Evolutionary conservation across 2,329 filamentous ascomycete species (phyloP).

Genomic region (Fusarium robinianum): DNA sequence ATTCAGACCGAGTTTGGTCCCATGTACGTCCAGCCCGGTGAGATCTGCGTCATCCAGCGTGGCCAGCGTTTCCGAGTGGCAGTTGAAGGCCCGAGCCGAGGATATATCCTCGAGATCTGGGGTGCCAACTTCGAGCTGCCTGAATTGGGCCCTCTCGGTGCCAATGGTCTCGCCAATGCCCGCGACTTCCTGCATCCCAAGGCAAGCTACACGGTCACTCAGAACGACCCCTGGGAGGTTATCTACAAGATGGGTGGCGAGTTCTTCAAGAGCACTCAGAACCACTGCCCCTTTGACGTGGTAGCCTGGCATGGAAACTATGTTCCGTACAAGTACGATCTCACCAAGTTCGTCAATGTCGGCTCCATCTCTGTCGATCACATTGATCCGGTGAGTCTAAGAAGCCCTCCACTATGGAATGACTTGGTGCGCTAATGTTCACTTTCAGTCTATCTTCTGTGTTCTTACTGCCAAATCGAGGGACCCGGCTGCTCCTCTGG

Average conservation of each 20-base stretch:
- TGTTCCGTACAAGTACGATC: conserved; percentile 61
- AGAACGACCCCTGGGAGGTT: conserved; percentile 59
- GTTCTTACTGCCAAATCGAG: conserved; percentile 64
- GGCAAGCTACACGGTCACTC: conserved; percentile 59
- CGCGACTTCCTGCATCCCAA: conserved; percentile 68
- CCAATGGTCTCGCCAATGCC: conserved; percentile 67
- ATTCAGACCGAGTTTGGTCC: conserved; percentile 71
- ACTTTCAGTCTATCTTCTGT: conserved; percentile 65
- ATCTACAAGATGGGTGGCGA: conserved; percentile 65
- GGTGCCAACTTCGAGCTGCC: conserved; percentile 67
- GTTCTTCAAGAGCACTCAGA: conserved; percentile 63
- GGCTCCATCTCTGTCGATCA: conserved; percentile 56
- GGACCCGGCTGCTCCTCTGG: conserved; percentile 57
- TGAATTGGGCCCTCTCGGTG: conserved; percentile 68
- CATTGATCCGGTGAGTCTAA: too few species aligned
- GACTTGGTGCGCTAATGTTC: too few species aligned
- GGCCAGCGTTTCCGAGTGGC: conserved; percentile 56
- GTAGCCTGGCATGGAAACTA: conserved; percentile 75
- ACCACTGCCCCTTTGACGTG: conserved; percentile 71
- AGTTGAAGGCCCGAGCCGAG: conserved; percentile 60
- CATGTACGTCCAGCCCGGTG: conserved; percentile 68
- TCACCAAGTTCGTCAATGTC: conserved; percentile 61
- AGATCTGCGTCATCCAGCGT: conserved; percentile 67
- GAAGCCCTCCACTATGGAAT: too few species aligned
- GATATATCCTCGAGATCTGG: conserved; percentile 70